Conservation (phyloP, 1,284 basidiomycete species). For the Meripilus lineatus region DNA sequence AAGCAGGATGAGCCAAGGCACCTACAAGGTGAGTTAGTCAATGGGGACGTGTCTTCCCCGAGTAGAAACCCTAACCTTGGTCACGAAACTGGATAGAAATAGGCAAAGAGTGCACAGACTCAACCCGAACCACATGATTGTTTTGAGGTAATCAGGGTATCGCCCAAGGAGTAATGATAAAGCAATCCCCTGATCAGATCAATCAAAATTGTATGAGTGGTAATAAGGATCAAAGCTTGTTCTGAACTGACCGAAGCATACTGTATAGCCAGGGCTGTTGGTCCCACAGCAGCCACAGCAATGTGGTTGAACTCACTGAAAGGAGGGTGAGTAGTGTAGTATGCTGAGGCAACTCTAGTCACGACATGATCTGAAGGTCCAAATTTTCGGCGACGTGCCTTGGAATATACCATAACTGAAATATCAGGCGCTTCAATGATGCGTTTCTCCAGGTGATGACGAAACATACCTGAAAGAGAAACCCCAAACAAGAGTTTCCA, state of each 20-base stretch:
- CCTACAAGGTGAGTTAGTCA: conserved; percentile 8
- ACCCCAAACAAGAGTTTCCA: conserved; percentile 23
- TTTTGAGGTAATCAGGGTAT: conserved; percentile 20
- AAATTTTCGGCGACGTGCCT: conserved; percentile 3
- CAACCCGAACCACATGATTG: conserved; percentile 20
- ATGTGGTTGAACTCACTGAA: conserved; percentile 2
- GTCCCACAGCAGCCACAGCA: conserved; percentile 2
- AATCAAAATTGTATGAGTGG: background rate
- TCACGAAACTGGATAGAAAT: conserved; percentile 24
- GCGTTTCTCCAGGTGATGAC: too few species aligned
- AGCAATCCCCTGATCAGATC: conserved; percentile 15
- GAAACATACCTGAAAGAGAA: conserved; percentile 20
- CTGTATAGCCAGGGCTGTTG: conserved; percentile 4
- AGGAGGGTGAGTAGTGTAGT: conserved; percentile 6
- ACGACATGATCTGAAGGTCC: too few species aligned
- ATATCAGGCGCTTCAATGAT: too few species aligned
- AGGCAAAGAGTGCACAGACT: conserved; percentile 17
- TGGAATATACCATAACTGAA: conserved; percentile 4
- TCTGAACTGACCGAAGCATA: conserved; percentile 1
- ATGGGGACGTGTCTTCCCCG: background rate
- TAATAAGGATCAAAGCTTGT: background rate
- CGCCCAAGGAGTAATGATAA: conserved; percentile 20
- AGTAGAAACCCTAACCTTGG: conserved; percentile 10
- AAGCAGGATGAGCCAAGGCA: conserved; percentile 23
- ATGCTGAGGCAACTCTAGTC: background rate